These are phyloP conservation scores for Strobilomyces confusus DNA, from an alignment of 768 basidiomycete genomes.

Conservation along the genomic window DNA sequence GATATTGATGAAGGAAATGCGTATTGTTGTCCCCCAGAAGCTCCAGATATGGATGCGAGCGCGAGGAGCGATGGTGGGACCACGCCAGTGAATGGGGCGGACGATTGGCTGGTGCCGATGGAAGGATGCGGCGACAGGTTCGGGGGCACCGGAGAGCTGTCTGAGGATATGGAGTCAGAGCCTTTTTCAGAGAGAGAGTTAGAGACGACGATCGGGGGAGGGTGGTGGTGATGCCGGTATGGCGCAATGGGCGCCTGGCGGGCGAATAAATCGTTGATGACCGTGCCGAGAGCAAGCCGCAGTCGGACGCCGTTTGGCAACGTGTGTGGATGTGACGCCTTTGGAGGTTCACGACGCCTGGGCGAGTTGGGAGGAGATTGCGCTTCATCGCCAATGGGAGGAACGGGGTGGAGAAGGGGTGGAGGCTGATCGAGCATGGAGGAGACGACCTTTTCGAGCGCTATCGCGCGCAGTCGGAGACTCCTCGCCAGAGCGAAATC, in stretches of 20 bases:
- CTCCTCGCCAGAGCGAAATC: conserved; percentile 59
- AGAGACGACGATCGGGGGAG: conserved; percentile 33
- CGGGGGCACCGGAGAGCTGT: conserved; percentile 20
- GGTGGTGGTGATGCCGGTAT: conserved; percentile 32
- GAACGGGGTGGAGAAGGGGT: conserved; percentile 50
- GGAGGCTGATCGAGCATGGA: conserved; percentile 82
- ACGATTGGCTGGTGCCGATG: conserved; percentile 17
- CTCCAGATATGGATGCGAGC: conserved; percentile 30
- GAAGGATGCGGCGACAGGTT: conserved; percentile 25
- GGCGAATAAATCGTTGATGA: conserved; percentile 80
- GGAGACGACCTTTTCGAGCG: conserved; percentile 76
- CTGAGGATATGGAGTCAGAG: conserved; percentile 23
- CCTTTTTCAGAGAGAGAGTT: conserved; percentile 23
- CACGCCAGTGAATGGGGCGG: conserved; percentile 14
- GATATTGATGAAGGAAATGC: conserved; percentile 5
- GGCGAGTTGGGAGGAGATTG: conserved; percentile 52
- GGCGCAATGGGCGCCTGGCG: conserved; percentile 52
- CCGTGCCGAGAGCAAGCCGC: conserved; percentile 67
- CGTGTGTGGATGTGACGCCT: conserved; percentile 49
- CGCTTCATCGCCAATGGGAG: conserved; percentile 44
- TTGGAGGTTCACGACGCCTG: conserved; percentile 31
- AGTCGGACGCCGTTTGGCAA: conserved; percentile 81
- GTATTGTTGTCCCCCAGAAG: conserved; percentile 5
- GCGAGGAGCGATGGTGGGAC: conserved; percentile 27
- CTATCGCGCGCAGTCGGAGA: conserved; percentile 71